These are phyloP conservation scores for Thalassiosira pacifica DNA, from an alignment of 352 stramenopile genomes.

Conservation along the genomic window DNA sequence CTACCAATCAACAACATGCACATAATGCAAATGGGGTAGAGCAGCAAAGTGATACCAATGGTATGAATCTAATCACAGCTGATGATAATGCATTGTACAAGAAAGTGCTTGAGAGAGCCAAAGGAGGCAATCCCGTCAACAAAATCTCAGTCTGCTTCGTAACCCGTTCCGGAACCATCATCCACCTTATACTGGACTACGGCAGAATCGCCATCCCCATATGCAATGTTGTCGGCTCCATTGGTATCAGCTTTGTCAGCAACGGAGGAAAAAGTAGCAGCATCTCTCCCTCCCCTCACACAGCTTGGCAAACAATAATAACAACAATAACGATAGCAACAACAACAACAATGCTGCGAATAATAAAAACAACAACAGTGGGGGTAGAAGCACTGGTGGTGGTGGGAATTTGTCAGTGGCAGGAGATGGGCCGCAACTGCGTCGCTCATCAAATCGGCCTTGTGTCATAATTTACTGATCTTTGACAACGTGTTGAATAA, in stretches of 20 bases:
- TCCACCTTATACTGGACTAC: slow-evolving; percentile 72
- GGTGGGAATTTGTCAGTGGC: background rate
- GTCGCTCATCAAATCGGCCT: background rate
- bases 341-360: background rate
- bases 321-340: too few species aligned
- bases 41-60: slow-evolving; percentile 10
- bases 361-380: background rate
- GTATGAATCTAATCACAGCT: slow-evolving; percentile 40
- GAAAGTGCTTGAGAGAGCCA: slow-evolving; percentile 68
- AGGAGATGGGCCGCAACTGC: background rate
- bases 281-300: background rate
- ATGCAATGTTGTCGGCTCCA: slow-evolving; percentile 24
- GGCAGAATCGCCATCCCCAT: slow-evolving; percentile 48
- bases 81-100: slow-evolving; percentile 69
- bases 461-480: too few species aligned
- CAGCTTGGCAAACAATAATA: background rate
- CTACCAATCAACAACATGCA: background rate
- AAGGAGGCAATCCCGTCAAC: slow-evolving; percentile 60
- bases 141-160: slow-evolving; percentile 68
- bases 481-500: background rate
- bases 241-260: slow-evolving; percentile 7
- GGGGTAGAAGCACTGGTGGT: background rate
- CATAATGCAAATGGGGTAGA: background rate
- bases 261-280: too few species aligned
- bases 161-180: slow-evolving; percentile 61